phyloP scores from a whole-genome alignment of 805 yeast genomes.

The Sugiyamaella chiloensis region DNA sequence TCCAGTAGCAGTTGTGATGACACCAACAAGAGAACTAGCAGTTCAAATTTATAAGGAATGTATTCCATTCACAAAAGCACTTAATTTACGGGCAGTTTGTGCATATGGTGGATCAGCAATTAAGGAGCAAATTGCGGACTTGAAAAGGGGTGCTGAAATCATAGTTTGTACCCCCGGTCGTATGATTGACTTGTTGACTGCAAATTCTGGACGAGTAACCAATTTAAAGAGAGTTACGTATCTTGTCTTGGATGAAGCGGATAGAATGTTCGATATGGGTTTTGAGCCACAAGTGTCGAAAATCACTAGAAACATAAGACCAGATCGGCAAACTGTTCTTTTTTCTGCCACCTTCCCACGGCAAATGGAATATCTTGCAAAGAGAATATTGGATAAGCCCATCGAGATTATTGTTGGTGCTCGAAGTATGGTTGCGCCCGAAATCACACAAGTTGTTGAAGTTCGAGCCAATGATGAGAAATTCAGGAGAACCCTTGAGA shows the following conservation, averaged over 20 bases:
- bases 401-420: slow-evolving; percentile 78
- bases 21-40: slow-evolving; percentile 93
- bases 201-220: slow-evolving; percentile 75
- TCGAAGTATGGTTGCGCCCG: slow-evolving; percentile 74
- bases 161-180: slow-evolving; percentile 95
- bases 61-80: slow-evolving; percentile 49
- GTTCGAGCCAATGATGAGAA: slow-evolving; percentile 56
- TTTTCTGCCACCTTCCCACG: slow-evolving; percentile 94
- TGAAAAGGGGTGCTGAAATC: slow-evolving; percentile 75
- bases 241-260: slow-evolving; percentile 94
- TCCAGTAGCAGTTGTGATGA: slow-evolving; percentile 73
- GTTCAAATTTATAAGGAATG: slow-evolving; percentile 74
- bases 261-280: slow-evolving; percentile 94
- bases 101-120: slow-evolving; percentile 91
- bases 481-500: slow-evolving; percentile 50
- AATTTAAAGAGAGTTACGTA: slow-evolving; percentile 68
- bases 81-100: slow-evolving; percentile 58
- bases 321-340: slow-evolving; percentile 83
- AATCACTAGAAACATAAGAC: slow-evolving; percentile 70
- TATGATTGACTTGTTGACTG: slow-evolving; percentile 79
- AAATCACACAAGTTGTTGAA: slow-evolving; percentile 69
- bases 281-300: slow-evolving; percentile 93
- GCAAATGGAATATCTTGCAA: slow-evolving; percentile 72
- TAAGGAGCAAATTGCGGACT: slow-evolving; percentile 72
- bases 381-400: slow-evolving; percentile 59